Evolutionary conservation across 2,329 filamentous ascomycete genomes (phyloP).

Genomic region (Verticillium zaregamsianum): DNA sequence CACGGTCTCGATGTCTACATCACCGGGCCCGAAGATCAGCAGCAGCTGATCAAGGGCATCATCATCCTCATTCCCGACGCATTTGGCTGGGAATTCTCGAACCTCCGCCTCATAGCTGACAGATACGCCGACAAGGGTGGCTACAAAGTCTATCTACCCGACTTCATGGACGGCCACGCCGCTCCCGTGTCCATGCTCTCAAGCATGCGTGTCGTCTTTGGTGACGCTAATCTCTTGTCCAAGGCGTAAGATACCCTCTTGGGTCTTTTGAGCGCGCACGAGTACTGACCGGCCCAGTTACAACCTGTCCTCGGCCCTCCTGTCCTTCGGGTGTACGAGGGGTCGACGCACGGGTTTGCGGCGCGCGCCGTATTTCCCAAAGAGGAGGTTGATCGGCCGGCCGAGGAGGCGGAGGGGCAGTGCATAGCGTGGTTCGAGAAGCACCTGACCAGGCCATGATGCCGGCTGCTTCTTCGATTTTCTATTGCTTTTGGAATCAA

Average conservation of each 20-base stretch:
- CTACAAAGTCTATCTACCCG: slow-evolving; percentile 49
- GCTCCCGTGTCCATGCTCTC: slow-evolving; percentile 26
- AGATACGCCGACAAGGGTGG: slow-evolving; percentile 45
- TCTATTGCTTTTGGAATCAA: too few species aligned
- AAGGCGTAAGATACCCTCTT: not conserved
- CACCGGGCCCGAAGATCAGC: slow-evolving; percentile 27
- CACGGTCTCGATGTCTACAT: slow-evolving; percentile 47
- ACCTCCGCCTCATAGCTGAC: slow-evolving; percentile 49
- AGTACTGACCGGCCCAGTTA: not conserved
- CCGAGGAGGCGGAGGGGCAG: not conserved
- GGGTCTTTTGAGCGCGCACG: not conserved
- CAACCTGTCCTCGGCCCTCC: not conserved
- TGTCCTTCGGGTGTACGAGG: slow-evolving; percentile 19
- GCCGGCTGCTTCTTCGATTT: not conserved
- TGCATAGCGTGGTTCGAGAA: not conserved
- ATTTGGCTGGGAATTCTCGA: slow-evolving; percentile 51
- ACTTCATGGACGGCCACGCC: slow-evolving; percentile 43
- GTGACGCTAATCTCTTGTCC: not conserved
- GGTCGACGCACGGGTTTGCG: slow-evolving; percentile 23
- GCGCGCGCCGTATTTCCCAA: not conserved
- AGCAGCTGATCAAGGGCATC: slow-evolving; percentile 35
- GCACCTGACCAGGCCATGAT: not conserved
- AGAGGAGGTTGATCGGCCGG: not conserved
- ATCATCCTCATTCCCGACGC: slow-evolving; percentile 51
- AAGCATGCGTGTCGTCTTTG: slow-evolving; percentile 11